Evolutionary conservation across 208 protist species (phyloP), one percentile per base, ranked within the genome.

Genomic region (Trypanosoma cruzi): DNA sequence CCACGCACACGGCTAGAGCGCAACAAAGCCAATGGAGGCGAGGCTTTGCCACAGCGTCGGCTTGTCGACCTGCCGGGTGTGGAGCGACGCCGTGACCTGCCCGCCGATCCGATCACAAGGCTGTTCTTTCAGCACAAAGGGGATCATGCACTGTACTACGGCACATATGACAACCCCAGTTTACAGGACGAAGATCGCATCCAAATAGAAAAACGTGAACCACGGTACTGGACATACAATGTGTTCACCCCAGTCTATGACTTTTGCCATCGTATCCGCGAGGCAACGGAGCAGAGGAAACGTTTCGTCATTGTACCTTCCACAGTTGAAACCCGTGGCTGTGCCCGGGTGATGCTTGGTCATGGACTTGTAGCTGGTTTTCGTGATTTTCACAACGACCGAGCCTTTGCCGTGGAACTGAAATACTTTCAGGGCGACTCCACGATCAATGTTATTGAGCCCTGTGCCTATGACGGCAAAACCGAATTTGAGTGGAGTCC

Each of bases 41-140:
- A 49, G 28, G 74, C 79, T 16, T 53, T 86, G 20, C 77, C 81
- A 46, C 79, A 90, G 59, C 76, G 77, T 13, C 74, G 31, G 26
- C 80, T 96, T 18, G 85, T 94, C 48, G 72, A 94, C 24, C 73
- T 97, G 31, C 92, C 92, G 0, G 92, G 92, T 13, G 92, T 97
- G 20, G 85, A 92, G 79, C 86, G 85, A 0, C 65, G 79, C 3
- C 87, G 88, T 32, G 92, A 97, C 64, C 76, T 97, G 10, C 92
- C 92, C 0, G 89, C 89, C 0, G 92, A 97, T 74, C 92, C 92
- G 10, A 92, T 97, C 76, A 97, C 92, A 4, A 83, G 92, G 3
- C 82, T 97, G 56, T 97, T 97, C 81, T 97, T 97, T 68, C 92
- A 97, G 75, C 89, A 94, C 79, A 89, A 95, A 71, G 92, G 92